phyloP scores from a whole-genome alignment of 305 asterid genomes.

The Rubia balearica region DNA sequence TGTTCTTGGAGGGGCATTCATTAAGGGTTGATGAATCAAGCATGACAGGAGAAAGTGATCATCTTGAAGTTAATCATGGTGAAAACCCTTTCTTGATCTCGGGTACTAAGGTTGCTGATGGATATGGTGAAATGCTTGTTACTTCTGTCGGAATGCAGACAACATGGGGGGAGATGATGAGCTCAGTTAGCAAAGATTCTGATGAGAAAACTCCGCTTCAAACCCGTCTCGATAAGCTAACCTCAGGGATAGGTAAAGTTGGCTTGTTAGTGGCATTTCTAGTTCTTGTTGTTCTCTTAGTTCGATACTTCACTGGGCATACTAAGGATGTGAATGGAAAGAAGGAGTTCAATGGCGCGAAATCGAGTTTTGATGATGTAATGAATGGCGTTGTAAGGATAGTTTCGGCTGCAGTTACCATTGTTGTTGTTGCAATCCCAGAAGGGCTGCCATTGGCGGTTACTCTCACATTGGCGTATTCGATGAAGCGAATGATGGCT shows the following conservation, averaged over 20 bases:
- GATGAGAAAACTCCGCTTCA: slow-evolving; percentile 64
- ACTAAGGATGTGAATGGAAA: slow-evolving; percentile 41
- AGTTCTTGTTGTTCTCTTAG: slow-evolving; percentile 48
- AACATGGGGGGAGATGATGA: slow-evolving; percentile 70
- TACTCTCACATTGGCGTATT: slow-evolving; percentile 49
- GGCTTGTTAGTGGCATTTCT: slow-evolving; percentile 50
- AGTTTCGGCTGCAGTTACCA: slow-evolving; percentile 63
- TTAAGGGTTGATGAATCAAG: slow-evolving; percentile 42
- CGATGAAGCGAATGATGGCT: slow-evolving; percentile 56
- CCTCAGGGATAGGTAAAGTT: slow-evolving; percentile 50
- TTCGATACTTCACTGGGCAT: slow-evolving; percentile 56
- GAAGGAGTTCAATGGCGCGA: slow-evolving; percentile 32
- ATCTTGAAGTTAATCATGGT: slow-evolving; percentile 24
- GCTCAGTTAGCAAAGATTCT: slow-evolving; percentile 29
- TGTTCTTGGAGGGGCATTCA: slow-evolving; percentile 45
- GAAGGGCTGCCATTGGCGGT: slow-evolving; percentile 59
- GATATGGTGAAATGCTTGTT: slow-evolving; percentile 48
- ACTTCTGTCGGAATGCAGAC: slow-evolving; percentile 62
- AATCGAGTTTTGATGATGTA: slow-evolving; percentile 36
- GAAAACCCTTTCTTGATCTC: slow-evolving; percentile 45
- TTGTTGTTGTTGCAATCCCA: slow-evolving; percentile 67
- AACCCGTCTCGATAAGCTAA: slow-evolving; percentile 40
- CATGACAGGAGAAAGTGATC: slow-evolving; percentile 65
- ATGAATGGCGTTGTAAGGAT: slow-evolving; percentile 48
- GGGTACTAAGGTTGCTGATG: slow-evolving; percentile 50